Percentiles rank a stretch among this genome's conserved stretches.
These are phyloP conservation scores for Flaveria ramosissima DNA, from an alignment of 129 eudicot species.

Conservation along the genomic window DNA sequence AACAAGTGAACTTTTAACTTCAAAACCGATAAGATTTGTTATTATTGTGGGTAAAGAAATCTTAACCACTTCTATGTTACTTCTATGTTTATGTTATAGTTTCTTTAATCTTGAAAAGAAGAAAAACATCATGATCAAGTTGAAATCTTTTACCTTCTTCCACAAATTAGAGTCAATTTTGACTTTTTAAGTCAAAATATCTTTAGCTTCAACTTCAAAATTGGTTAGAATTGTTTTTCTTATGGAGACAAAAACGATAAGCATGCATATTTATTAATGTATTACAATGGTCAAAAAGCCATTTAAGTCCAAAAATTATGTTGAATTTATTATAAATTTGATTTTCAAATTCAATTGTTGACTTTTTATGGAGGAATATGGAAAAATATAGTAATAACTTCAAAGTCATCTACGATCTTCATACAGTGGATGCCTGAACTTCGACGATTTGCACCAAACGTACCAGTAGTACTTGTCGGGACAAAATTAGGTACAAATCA, in stretches of 20 bases:
- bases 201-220: neutral
- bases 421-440: slow-evolving; percentile 99
- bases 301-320: neutral
- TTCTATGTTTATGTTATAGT: neutral
- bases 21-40: no score
- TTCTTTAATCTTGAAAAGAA: neutral
- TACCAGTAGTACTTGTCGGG: slow-evolving; percentile 95
- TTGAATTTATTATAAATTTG: no score
- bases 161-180: neutral
- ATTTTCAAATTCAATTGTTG: neutral
- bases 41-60: neutral
- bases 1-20: no score
- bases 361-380: neutral
- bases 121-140: slow-evolving; percentile 14
- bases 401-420: slow-evolving; percentile 16
- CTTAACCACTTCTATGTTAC: neutral
- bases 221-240: neutral
- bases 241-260: neutral
- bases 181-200: neutral
- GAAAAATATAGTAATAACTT: neutral
- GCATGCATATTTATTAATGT: neutral
- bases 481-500: slow-evolving; percentile 70
- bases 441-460: slow-evolving; percentile 94
- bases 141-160: slow-evolving; percentile 1
- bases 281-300: neutral